These are phyloP conservation scores for Xylariaceae sp. DNA, from an alignment of 2,329 filamentous ascomycete species.

Conservation along the genomic window DNA sequence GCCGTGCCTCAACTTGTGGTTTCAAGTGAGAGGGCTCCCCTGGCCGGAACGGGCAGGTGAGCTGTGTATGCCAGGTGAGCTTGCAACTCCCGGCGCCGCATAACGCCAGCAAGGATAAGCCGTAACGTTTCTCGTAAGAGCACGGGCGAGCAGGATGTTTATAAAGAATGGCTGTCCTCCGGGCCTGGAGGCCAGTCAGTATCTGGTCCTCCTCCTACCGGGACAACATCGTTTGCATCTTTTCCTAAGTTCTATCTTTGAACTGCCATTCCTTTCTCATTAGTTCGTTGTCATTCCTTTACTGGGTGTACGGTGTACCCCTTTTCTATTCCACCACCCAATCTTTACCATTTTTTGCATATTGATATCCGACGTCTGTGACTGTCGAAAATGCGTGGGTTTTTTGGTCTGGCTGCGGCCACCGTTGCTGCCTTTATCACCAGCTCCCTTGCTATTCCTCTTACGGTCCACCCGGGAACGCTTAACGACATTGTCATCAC, in stretches of 20 bases:
- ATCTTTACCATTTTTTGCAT: conserved; percentile 1
- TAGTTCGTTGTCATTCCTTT: conserved; percentile 28
- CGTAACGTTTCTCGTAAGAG: conserved; percentile 18
- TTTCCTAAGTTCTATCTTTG: conserved; percentile 27
- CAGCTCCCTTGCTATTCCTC: conserved; percentile 31
- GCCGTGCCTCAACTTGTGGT: conserved; percentile 11
- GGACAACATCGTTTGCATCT: conserved; percentile 8
- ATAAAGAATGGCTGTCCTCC: conserved; percentile 7
- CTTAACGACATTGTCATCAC: conserved; percentile 36
- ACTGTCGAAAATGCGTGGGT: conserved; percentile 26
- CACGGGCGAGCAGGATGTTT: not conserved
- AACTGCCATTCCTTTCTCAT: conserved; percentile 25
- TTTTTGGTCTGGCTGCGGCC: conserved; percentile 28
- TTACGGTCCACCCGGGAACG: conserved; percentile 28
- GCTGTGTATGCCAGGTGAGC: not conserved
- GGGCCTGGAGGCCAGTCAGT: not conserved
- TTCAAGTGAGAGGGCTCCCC: conserved; percentile 17
- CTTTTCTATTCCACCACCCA: conserved; percentile 16
- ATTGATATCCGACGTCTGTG: conserved; percentile 10
- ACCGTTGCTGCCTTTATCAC: conserved; percentile 24
- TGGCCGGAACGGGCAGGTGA: conserved; percentile 22
- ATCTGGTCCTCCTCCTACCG: conserved; percentile 12
- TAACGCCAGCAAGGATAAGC: conserved; percentile 2
- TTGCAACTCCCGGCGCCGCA: not conserved
- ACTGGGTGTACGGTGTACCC: conserved; percentile 21